Base-by-base conservation (phyloP, 495 filamentous ascomycete genomes). In the Aspergillus ellipticus region DNA sequence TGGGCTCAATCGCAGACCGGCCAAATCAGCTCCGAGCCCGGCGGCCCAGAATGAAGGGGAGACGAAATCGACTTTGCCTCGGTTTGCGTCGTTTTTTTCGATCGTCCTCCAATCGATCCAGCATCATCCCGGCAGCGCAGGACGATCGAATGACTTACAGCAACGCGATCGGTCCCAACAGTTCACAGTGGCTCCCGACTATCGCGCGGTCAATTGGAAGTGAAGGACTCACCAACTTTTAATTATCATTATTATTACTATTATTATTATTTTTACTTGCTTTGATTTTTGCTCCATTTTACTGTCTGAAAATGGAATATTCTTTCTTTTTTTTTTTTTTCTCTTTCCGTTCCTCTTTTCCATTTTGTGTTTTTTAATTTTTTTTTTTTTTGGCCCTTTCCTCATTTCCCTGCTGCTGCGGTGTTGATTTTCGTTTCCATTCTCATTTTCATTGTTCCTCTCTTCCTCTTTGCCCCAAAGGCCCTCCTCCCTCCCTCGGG, bases 91-190 rank as follows among this genome's bases (percentile, higher is more conserved):
- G 51, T 19, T 26, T 20, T n/a, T 49, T 49, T 50, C 42, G 43
- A 61, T 58, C 39, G 53, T 22, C 48, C 51, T 53, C 49, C 49
- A 28, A 35, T 51, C 53, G 47, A 55, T 51, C 62, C 53, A 61
- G 62, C 62, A 61, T 61, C 49, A 65, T 57, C 62, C 62, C 56
- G 43, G 61, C 47, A 54, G 57, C 55, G 48, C 54, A 58, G 54
- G 58, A 59, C 63, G 63, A 62, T 66, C 63, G 49, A 61, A 65
- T 66, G 56, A 60, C 60, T 62, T 65, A 62, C 63, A 62, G 59
- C 62, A 59, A 59, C 28, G 58, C 58, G 62, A 61, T 61, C 62
- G 58, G 54, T 53, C 53, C 56, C 55, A 61, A 58, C 60, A 58
- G 56, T 58, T 59, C 53, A 58, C 49, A 16, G 50, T 57, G 51